Evolutionary conservation across 139 green algal genomes (phyloP), one percentile per base, ranked within the genome.

Genomic region (Chlamydomonas sphaeroides): DNA sequence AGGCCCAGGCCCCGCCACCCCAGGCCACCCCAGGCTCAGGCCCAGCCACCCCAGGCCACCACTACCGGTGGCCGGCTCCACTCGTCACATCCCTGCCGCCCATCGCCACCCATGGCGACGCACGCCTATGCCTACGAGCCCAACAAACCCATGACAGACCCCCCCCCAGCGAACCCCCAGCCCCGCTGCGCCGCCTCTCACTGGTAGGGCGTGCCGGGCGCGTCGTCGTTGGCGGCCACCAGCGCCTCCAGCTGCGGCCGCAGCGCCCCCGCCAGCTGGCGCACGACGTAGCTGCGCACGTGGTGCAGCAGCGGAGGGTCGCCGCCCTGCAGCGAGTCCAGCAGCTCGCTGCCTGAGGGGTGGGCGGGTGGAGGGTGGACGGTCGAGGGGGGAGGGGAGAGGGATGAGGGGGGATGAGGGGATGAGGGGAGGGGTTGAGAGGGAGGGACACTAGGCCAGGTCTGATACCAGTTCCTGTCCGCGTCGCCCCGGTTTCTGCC

Each of bases 281-380:
- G 88, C 2, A 93, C 87, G 5, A 97, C 87, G 49, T 90, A 95
- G 28, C 91, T 88, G 2, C 94, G 92, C 36, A 97, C 95, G 68
- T 92, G 67, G 80, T 96, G 84, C 39, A 96, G 69, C 18, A 94
- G 72, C 18, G 91, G 72, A 1, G 96, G 96, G 86, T 98, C 95
- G 21, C 91, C 93, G 20, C 76, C 85, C 1, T 84, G 84, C n/a
- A 97, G 89, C 32, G 88, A 53, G 70, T 96, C 95, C 0, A 95
- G 65, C 30, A 99, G 88, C 88, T 98, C 96, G 42, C 67, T 89
- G 71, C 81, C 70, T 35, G 85, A 65, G 68, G 98, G 84, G n/a
- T 66, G 77, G 85, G 61, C 65, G 98, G 84, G n/a, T 66, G 77
- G 63, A 36, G 57, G 21, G 59, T 3, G 59, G n/a, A 62, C 17